These are phyloP conservation scores for Aegilops speltoides DNA, from an alignment of 176 grass and related monocot genomes.

Conservation along the genomic window DNA sequence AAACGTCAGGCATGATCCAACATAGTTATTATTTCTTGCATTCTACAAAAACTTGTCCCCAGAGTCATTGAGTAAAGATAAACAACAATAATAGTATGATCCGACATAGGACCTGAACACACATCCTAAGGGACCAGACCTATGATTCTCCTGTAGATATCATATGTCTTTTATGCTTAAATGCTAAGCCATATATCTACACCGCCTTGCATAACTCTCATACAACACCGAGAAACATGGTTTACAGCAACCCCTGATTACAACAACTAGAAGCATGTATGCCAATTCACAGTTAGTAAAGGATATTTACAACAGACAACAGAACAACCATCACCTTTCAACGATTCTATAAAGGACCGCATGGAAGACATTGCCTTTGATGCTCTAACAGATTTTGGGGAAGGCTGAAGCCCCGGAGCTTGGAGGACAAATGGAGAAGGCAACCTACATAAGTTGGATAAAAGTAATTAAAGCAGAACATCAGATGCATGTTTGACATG, in stretches of 20 bases:
- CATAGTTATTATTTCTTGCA: constrained; percentile 3
- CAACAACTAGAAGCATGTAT: neutral
- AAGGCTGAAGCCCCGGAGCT: constrained; percentile 65
- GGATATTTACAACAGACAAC: neutral
- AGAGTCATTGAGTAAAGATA: constrained; percentile 1
- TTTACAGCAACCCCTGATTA: neutral
- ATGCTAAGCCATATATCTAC: neutral
- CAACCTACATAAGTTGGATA: constrained; percentile 48
- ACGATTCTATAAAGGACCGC: constrained; percentile 50
- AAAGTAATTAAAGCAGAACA: constrained; percentile 10
- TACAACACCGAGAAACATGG: neutral
- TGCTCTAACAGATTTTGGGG: constrained; percentile 55
- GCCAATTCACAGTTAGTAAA: neutral
- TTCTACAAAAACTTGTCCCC: neutral
- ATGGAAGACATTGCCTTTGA: constrained; percentile 59
- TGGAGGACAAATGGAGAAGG: constrained; percentile 79
- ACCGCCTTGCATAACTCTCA: neutral
- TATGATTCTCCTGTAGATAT: neutral
- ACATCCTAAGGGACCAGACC: neutral
- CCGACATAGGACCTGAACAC: neutral
- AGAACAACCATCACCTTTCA: constrained; percentile 53
- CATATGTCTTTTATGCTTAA: neutral
- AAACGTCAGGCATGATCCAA: constrained; percentile 26
- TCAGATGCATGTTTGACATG: constrained; percentile 2
- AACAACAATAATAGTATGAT: constrained; percentile 2